These are phyloP conservation scores for Myxozyma melibiosi DNA, from an alignment of 805 yeast genomes.

Conservation along the genomic window DNA sequence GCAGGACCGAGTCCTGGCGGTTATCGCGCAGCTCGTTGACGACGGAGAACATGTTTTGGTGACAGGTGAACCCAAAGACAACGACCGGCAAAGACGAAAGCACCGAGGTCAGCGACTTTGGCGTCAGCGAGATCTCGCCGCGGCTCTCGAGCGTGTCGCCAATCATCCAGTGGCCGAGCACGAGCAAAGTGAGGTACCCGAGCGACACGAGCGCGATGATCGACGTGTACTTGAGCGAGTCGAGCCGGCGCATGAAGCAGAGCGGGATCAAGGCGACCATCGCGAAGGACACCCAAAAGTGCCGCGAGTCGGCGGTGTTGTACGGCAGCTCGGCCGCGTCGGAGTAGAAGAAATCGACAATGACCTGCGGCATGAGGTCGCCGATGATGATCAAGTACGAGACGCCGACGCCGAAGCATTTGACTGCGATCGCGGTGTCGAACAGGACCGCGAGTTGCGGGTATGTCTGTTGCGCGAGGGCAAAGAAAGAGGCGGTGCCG, in stretches of 20 bases:
- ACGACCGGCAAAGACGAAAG: conserved; percentile 84
- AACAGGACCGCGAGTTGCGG: conserved; percentile 68
- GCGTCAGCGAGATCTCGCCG: conserved; percentile 57
- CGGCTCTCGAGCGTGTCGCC: conserved; percentile 56
- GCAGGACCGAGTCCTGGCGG: conserved; percentile 50
- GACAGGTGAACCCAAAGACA: conserved; percentile 94
- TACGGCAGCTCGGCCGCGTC: conserved; percentile 2
- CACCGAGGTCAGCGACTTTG: conserved; percentile 48
- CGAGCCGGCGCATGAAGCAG: conserved; percentile 72
- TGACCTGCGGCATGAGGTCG: conserved; percentile 65
- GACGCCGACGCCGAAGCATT: conserved; percentile 80
- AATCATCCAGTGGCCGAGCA: conserved; percentile 65
- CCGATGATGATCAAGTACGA: conserved; percentile 73
- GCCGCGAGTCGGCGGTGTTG: conserved; percentile 37
- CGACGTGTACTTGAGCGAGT: conserved; percentile 83
- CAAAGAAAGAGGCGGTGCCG: conserved; percentile 70
- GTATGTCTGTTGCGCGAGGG: conserved; percentile 65
- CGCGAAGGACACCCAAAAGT: conserved; percentile 52
- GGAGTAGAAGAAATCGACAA: conserved; percentile 35
- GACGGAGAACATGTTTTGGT: conserved; percentile 90
- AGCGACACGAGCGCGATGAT: conserved; percentile 80
- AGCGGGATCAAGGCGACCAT: conserved; percentile 60
- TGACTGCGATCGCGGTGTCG: conserved; percentile 72
- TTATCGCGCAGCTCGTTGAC: conserved; percentile 74
- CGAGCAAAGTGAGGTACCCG: conserved; percentile 71